These are phyloP conservation scores for Syzygium aromaticum DNA, from an alignment of 345 rosid genomes.

Conservation along the genomic window DNA sequence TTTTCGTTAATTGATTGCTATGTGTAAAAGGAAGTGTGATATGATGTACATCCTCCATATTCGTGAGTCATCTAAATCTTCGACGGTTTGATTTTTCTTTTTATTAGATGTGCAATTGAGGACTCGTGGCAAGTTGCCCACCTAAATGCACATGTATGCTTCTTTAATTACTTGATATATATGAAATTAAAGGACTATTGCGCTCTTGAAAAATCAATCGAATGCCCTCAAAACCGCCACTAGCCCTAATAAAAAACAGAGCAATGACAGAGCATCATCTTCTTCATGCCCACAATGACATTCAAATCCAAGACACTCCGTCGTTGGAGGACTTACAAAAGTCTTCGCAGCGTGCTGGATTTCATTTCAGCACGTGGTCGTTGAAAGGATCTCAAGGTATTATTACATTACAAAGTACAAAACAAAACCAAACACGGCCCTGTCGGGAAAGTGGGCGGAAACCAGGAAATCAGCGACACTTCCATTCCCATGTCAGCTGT, in stretches of 20 bases:
- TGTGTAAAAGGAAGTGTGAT: neutral
- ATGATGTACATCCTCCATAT: neutral
- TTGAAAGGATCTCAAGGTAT: neutral
- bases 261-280: neutral
- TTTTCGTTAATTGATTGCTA: neutral
- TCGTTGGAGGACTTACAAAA: neutral
- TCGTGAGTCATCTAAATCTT: neutral
- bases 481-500: neutral
- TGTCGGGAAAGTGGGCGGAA: neutral
- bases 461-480: neutral
- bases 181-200: neutral
- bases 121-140: neutral
- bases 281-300: fast-evolving
- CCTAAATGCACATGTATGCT: neutral
- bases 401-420: neutral
- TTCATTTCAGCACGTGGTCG: neutral
- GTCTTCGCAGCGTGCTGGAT: neutral
- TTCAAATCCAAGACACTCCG: neutral
- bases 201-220: neutral
- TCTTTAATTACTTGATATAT: neutral
- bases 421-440: neutral
- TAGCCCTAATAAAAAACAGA: fast-evolving
- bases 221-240: neutral
- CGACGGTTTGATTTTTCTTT: neutral
- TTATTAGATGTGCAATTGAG: neutral